Percentiles rank a stretch among this genome's conserved stretches.
Evolutionary conservation across 805 yeast species (phyloP).

Genomic region (Nakazawaea pomicola): DNA sequence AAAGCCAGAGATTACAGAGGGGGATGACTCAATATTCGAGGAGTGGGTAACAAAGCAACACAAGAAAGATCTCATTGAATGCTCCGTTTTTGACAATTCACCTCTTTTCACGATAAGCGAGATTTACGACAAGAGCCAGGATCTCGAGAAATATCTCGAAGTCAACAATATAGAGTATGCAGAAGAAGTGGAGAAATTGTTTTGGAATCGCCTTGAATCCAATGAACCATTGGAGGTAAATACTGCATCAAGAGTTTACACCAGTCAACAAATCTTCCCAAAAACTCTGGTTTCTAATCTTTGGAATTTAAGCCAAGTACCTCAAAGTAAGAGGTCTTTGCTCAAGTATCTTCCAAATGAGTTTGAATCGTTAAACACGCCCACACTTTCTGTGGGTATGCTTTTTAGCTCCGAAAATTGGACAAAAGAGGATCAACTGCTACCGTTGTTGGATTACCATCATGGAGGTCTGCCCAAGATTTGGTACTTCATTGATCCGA

Average conservation of each 20-base stretch:
- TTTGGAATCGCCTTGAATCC: neutral
- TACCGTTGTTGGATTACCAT: slow-evolving; percentile 47
- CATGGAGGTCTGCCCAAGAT: slow-evolving; percentile 50
- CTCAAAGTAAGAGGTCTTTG: slow-evolving; percentile 44
- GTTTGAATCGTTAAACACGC: slow-evolving; percentile 33
- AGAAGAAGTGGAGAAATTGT: slow-evolving; percentile 1
- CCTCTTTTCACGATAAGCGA: slow-evolving; percentile 1
- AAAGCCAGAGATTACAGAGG: slow-evolving; percentile 33
- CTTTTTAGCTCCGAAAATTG: slow-evolving; percentile 51
- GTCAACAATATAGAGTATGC: neutral
- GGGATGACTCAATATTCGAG: slow-evolving; percentile 25
- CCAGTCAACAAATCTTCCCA: slow-evolving; percentile 1
- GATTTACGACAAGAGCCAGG: neutral
- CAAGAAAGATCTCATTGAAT: neutral
- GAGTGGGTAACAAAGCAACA: slow-evolving; percentile 5
- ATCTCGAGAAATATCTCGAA: neutral
- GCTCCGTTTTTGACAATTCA: slow-evolving; percentile 1
- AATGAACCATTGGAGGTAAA: neutral
- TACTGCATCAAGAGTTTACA: neutral
- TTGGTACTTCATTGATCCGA: slow-evolving; percentile 63
- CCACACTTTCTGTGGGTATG: slow-evolving; percentile 48
- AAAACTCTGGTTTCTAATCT: slow-evolving; percentile 23
- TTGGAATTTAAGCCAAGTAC: slow-evolving; percentile 57
- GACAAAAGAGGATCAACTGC: slow-evolving; percentile 56
- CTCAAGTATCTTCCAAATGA: slow-evolving; percentile 39